These are phyloP conservation scores for Clohesyomyces aquaticus DNA, from an alignment of 495 filamentous ascomycete species.

Conservation along the genomic window DNA sequence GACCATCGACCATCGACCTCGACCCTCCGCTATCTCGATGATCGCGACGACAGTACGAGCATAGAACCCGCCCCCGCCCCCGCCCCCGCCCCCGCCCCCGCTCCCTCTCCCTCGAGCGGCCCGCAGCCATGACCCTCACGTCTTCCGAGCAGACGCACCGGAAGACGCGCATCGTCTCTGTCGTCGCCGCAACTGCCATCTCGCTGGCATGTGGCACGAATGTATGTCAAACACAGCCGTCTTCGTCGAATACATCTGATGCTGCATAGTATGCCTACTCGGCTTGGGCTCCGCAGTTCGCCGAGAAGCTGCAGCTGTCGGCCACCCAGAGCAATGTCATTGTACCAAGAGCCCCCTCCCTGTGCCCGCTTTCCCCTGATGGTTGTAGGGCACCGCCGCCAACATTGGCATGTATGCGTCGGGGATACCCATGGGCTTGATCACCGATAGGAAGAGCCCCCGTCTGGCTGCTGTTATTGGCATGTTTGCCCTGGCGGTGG, in stretches of 20 bases:
- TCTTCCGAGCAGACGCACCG: slow-evolving; percentile 48
- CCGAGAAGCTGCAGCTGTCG: slow-evolving; percentile 78
- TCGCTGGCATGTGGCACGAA: slow-evolving; percentile 92
- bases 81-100: no score
- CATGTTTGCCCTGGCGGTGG: slow-evolving; percentile 67
- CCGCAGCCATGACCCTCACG: slow-evolving; percentile 17
- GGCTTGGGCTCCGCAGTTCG: slow-evolving; percentile 96
- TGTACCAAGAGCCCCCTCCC: slow-evolving; percentile 52
- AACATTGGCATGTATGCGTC: slow-evolving; percentile 94
- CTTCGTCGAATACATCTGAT: slow-evolving; percentile 13
- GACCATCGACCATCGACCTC: no score
- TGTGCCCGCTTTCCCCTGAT: slow-evolving; percentile 2
- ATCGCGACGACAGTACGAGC: neutral
- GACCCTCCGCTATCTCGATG: slow-evolving; percentile 28
- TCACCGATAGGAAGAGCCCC: slow-evolving; percentile 84
- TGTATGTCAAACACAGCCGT: slow-evolving; percentile 54
- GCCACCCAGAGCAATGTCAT: slow-evolving; percentile 91
- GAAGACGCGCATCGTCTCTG: slow-evolving; percentile 70
- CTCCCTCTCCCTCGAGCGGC: slow-evolving; percentile 13
- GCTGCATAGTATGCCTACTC: slow-evolving; percentile 86
- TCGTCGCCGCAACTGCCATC: slow-evolving; percentile 82
- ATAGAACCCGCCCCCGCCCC: slow-evolving; percentile 13
- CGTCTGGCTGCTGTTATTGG: slow-evolving; percentile 76
- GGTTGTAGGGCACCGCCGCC: slow-evolving; percentile 71
- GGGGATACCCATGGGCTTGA: slow-evolving; percentile 85